phyloP scores from a whole-genome alignment of 257 asterid genomes.

The Solanum stenotomum region DNA sequence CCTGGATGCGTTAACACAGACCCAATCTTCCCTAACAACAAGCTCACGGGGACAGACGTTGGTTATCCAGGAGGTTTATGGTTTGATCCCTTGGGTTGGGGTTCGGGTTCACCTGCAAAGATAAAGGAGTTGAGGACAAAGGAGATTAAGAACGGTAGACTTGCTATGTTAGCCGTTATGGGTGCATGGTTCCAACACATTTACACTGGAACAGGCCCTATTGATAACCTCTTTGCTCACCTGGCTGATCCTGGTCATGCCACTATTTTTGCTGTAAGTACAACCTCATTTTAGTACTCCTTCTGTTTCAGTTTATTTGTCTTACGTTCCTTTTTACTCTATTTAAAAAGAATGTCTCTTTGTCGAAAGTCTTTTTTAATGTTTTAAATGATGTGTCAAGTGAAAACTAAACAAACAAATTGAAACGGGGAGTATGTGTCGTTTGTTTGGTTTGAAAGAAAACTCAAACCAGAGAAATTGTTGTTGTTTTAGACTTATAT shows the following conservation, averaged over 20 bases:
- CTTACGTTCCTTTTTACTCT: neutral
- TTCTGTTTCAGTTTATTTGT: neutral
- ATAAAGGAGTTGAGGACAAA: conserved; percentile 89
- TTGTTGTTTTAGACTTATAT: neutral
- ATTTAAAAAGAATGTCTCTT: too few species aligned
- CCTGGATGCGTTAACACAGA: conserved; percentile 95
- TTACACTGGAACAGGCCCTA: conserved; percentile 95
- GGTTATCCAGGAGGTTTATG: conserved; percentile 96
- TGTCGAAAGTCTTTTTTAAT: too few species aligned
- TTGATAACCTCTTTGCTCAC: conserved; percentile 94
- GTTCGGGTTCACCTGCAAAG: conserved; percentile 63
- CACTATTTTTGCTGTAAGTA: conserved; percentile 84
- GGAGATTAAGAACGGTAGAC: conserved; percentile 89
- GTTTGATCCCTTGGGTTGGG: conserved; percentile 99
- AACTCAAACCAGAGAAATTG: neutral
- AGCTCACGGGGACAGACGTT: conserved; percentile 94
- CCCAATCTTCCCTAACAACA: conserved; percentile 97
- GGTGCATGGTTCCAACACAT: conserved; percentile 99
- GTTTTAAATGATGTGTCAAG: neutral
- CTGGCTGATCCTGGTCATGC: conserved; percentile 98
- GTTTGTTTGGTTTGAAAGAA: neutral
- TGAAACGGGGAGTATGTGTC: neutral
- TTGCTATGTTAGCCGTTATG: conserved; percentile 95
- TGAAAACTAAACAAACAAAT: neutral
- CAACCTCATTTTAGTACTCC: neutral